Conservation (phyloP, 768 basidiomycete genomes). For the Tricholoma sp. region DNA sequence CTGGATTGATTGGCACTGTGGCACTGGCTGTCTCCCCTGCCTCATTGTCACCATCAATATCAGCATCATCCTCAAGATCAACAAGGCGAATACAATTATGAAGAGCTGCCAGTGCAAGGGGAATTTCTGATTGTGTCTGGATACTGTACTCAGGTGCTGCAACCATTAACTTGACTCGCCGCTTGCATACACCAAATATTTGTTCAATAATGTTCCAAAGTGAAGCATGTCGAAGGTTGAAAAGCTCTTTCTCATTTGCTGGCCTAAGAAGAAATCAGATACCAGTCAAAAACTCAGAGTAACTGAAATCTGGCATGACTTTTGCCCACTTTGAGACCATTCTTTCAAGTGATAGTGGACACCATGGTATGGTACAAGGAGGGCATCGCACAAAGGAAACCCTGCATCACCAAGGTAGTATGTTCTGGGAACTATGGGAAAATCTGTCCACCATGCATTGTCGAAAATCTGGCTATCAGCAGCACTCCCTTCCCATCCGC, state of each 20-base stretch:
- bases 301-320: neutral
- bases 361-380: conserved; percentile 33
- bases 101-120: conserved; percentile 16
- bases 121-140: conserved; percentile 18
- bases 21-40: neutral
- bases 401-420: conserved; percentile 35
- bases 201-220: conserved; percentile 33
- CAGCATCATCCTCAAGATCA: conserved; percentile 13
- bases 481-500: conserved; percentile 36
- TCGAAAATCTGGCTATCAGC: conserved; percentile 30
- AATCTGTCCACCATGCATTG: conserved; percentile 20
- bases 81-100: conserved; percentile 24
- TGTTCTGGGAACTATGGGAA: conserved; percentile 26
- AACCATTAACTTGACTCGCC: conserved; percentile 14
- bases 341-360: conserved; percentile 30
- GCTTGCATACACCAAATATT: conserved; percentile 24
- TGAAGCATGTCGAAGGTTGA: conserved; percentile 36
- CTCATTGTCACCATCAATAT: conserved; percentile 4
- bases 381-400: conserved; percentile 26
- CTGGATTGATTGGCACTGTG: conserved; percentile 6
- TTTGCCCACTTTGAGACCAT: conserved; percentile 6
- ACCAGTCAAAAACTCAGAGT: conserved; percentile 3
- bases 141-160: conserved; percentile 9
- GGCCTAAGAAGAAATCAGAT: conserved; percentile 21
- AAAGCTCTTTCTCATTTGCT: conserved; percentile 32